Base-by-base conservation (phyloP, 202 grass and related monocot genomes). In the Schoenoplectus triqueter region DNA sequence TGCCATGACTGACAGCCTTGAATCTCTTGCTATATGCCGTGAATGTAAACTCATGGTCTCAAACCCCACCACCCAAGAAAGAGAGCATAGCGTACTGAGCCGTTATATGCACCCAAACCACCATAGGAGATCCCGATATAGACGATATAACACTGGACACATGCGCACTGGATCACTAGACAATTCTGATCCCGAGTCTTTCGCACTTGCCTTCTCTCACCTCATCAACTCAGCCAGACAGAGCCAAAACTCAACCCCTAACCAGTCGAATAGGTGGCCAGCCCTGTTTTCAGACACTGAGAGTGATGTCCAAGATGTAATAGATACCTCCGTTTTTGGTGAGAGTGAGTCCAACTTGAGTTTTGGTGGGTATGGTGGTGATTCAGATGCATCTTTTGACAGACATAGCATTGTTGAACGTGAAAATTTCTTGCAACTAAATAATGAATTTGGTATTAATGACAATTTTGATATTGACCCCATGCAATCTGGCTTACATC, bases 11-110 rank as follows among this genome's bases (percentile, higher is more conserved):
- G 86, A 92, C 60, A 91, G 90, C 85, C 90, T 95, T 15, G 91
- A 99, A 91, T 89, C 93, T 76, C 84, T 99, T 84, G 89, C 88
- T 6, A 96, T 99, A 87, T 99, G 96, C 87, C 86, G 88, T 21
- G 93, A 94, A 13, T 99, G 96, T 83, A 92, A 94, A 84, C 48
- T 55, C 19, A 91, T 89, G 59, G 81, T 94, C 69, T 79, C 55
- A 79, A 45, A 17, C 75, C 80, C 88, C 80, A 88, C 14, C 78
- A 81, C 11, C 67, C 64, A 69, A 88, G 86, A 76, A 81, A 84
- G 68, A 80, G 71, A 70, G 74, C 60, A 61, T 68, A 55, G 48
- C 42, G 52, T 22, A 51, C 62, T 65, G 18, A 71, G 4, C 65
- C 48, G 6, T 70, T 69, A 83, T 59, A 0, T 10, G 2, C 62